A percentile compares a stretch with the other conserved stretches of the same genome.
These are phyloP conservation scores for Microbotryomycetes sp. DNA, from an alignment of 1,284 basidiomycete genomes.

Conservation along the genomic window DNA sequence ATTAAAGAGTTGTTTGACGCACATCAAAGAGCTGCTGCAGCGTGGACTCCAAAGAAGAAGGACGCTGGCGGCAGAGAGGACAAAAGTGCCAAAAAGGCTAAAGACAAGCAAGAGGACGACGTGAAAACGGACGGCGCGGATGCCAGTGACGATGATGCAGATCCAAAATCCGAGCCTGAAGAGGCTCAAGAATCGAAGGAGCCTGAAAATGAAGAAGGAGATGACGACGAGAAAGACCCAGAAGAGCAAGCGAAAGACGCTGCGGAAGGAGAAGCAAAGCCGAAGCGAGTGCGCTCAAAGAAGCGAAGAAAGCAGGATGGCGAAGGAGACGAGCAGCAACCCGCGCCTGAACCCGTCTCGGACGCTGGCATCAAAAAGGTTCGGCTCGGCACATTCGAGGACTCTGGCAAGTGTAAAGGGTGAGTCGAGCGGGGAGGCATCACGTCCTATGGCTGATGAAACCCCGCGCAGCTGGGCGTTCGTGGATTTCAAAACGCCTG, in stretches of 20 bases:
- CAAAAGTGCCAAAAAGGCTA: slow-evolving; percentile 11
- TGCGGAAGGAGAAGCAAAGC: slow-evolving; percentile 14
- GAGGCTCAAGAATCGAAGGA: slow-evolving; percentile 19
- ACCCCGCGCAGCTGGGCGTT: slow-evolving; percentile 70
- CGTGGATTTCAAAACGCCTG: slow-evolving; percentile 74
- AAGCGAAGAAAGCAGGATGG: slow-evolving; percentile 32
- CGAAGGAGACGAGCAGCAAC: slow-evolving; percentile 18
- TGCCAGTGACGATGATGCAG: slow-evolving; percentile 41
- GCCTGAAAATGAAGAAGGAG: slow-evolving; percentile 5
- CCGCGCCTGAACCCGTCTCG: slow-evolving; percentile 5
- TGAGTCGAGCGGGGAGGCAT: slow-evolving; percentile 42
- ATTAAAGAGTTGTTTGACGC: slow-evolving; percentile 65
- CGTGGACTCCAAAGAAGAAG: slow-evolving; percentile 31
- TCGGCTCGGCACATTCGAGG: slow-evolving; percentile 90
- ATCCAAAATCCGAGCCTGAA: slow-evolving; percentile 16
- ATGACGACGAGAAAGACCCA: slow-evolving; percentile 12
- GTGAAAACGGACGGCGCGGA: background rate
- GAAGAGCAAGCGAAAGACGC: slow-evolving; percentile 5
- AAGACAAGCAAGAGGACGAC: slow-evolving; percentile 3
- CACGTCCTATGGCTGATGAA: background rate
- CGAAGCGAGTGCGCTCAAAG: slow-evolving; percentile 1
- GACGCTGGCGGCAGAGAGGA: slow-evolving; percentile 16
- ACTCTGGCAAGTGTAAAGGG: slow-evolving; percentile 92
- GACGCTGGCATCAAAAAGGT: slow-evolving; percentile 72
- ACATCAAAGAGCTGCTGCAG: slow-evolving; percentile 44